Evolutionary conservation across 1,284 basidiomycete species (phyloP).

Genomic region (Vanrija humicola): DNA sequence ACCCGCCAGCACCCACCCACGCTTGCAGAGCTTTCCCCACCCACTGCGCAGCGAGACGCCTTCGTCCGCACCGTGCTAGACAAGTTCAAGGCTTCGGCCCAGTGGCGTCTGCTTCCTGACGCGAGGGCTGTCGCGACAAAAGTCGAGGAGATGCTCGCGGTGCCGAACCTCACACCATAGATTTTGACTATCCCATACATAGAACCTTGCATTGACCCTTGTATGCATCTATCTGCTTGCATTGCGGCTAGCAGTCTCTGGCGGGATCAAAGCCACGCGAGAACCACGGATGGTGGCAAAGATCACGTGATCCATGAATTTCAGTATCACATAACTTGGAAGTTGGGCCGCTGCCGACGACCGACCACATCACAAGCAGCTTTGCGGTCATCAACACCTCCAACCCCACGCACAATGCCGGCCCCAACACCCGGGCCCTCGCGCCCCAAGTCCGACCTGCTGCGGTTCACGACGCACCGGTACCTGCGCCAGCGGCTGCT

Average conservation of each 20-base stretch:
- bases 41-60: slow-evolving; percentile 14
- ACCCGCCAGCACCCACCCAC: neutral
- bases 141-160: slow-evolving; percentile 19
- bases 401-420: slow-evolving; percentile 1
- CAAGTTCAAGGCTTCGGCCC: slow-evolving; percentile 21
- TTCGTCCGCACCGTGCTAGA: slow-evolving; percentile 25
- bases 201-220: no score
- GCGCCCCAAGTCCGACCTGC: slow-evolving; percentile 31
- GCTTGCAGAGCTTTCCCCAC: slow-evolving; percentile 19
- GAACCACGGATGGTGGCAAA: no score
- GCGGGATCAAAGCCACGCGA: no score
- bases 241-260: no score
- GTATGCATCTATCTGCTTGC: no score
- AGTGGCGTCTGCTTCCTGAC: slow-evolving; percentile 27
- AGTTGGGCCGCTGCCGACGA: no score
- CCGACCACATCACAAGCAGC: no score
- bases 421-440: neutral
- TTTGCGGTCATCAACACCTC: no score
- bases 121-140: slow-evolving; percentile 18
- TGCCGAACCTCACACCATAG: no score
- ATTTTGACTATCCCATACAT: no score
- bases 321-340: no score
- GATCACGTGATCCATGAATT: no score
- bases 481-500: slow-evolving; percentile 81
- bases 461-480: slow-evolving; percentile 69